These are phyloP conservation scores for Neoboletus brunneissimus DNA, from an alignment of 768 basidiomycete genomes.

Conservation along the genomic window DNA sequence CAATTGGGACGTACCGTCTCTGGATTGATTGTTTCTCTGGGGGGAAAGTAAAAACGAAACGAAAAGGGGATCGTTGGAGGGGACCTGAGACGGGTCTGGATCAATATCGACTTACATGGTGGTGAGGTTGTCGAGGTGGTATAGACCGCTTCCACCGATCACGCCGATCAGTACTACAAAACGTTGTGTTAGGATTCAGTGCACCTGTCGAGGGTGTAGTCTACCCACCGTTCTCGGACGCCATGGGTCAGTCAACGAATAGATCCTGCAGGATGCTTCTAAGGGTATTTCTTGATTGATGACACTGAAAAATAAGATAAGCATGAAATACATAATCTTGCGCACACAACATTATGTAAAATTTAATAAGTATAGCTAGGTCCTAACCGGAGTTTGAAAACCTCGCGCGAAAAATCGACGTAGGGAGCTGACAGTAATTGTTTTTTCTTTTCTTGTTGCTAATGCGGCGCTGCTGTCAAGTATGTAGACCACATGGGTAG, in stretches of 20 bases:
- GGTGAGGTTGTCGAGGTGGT: slow-evolving; percentile 89
- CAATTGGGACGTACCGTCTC: slow-evolving; percentile 60
- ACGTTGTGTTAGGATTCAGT: not conserved
- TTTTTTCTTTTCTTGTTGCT: too few species aligned
- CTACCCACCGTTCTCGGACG: slow-evolving; percentile 18
- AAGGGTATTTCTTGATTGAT: not conserved
- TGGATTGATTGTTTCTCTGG: slow-evolving; percentile 71
- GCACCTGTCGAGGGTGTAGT: not conserved
- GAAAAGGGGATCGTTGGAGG: not conserved
- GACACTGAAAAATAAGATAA: slow-evolving; percentile 4
- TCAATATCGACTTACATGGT: slow-evolving; percentile 60
- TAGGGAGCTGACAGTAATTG: too few species aligned
- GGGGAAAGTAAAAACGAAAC: not conserved
- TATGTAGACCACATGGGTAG: too few species aligned
- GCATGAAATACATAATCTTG: not conserved
- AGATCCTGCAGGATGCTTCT: not conserved
- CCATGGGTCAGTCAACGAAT: slow-evolving; percentile 3
- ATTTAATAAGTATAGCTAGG: too few species aligned
- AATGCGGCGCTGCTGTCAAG: too few species aligned
- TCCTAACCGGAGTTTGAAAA: too few species aligned
- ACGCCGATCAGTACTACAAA: slow-evolving; percentile 74
- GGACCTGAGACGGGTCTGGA: not conserved
- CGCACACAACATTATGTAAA: too few species aligned
- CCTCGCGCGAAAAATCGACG: too few species aligned
- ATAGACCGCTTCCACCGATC: slow-evolving; percentile 90